These are phyloP conservation scores for Penicillium griseofulvum DNA, from an alignment of 2,329 filamentous ascomycete genomes.

Conservation along the genomic window DNA sequence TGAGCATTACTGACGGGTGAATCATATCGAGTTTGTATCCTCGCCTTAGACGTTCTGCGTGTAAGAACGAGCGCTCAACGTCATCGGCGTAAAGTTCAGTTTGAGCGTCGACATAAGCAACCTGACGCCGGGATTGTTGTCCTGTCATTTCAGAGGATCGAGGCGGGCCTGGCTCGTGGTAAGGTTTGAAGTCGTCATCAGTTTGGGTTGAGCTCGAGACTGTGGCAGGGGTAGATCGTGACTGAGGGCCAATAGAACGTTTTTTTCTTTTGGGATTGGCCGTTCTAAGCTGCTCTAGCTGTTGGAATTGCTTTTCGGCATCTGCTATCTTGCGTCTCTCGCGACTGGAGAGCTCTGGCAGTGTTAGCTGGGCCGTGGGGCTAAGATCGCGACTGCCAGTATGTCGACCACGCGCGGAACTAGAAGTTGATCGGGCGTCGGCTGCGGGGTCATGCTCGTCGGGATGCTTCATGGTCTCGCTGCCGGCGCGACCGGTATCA, in stretches of 20 bases:
- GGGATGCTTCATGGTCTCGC: slow-evolving; percentile 52
- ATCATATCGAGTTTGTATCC: slow-evolving; percentile 1
- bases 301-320: slow-evolving; percentile 61
- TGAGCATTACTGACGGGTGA: background rate
- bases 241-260: slow-evolving; percentile 55
- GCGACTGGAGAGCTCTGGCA: slow-evolving; percentile 57
- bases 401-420: slow-evolving; percentile 53
- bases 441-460: slow-evolving; percentile 57
- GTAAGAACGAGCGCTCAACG: background rate
- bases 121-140: background rate
- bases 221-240: slow-evolving; percentile 50
- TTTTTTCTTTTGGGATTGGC: slow-evolving; percentile 53
- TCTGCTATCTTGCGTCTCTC: slow-evolving; percentile 63
- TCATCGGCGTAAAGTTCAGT: background rate
- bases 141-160: background rate
- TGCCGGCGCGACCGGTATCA: slow-evolving; percentile 59
- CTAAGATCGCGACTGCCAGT: slow-evolving; percentile 61
- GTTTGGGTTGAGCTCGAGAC: slow-evolving; percentile 35
- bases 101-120: background rate
- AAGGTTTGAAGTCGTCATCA: slow-evolving; percentile 23
- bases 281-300: slow-evolving; percentile 55
- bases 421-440: slow-evolving; percentile 57
- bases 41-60: background rate
- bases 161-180: slow-evolving; percentile 29
- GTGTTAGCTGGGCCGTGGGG: slow-evolving; percentile 49